These are phyloP conservation scores for Clavariopsis aquatica DNA, from an alignment of 495 filamentous ascomycete genomes.

Conservation along the genomic window DNA sequence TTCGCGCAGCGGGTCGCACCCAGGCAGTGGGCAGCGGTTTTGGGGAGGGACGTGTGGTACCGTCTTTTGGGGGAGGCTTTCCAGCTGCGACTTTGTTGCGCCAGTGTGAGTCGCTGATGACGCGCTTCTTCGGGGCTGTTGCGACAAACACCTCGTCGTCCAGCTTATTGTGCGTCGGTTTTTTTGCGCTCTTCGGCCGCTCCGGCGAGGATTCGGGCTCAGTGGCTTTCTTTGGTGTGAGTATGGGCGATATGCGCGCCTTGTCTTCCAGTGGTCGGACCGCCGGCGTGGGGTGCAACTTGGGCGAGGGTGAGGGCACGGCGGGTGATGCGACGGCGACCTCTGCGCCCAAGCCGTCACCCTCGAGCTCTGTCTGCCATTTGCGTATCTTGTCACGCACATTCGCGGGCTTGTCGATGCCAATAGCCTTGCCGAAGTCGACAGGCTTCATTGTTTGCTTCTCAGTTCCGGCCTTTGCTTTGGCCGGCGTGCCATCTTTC, in stretches of 20 bases:
- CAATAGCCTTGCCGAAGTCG: constrained; percentile 39
- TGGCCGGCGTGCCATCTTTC: constrained; percentile 30
- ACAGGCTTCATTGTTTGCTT: constrained; percentile 31
- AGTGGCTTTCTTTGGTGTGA: constrained; percentile 14
- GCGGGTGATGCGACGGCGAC: constrained; percentile 14
- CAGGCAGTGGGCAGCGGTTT: constrained; percentile 36
- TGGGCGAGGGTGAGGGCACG: constrained; percentile 23
- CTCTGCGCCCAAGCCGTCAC: constrained; percentile 32
- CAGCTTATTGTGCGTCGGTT: constrained; percentile 35
- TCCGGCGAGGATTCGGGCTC: constrained; percentile 20
- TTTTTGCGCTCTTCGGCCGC: constrained; percentile 35
- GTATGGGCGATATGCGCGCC: constrained; percentile 6
- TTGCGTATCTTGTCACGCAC: constrained; percentile 40
- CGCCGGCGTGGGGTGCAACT: constrained; percentile 14
- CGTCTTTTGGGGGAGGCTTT: constrained; percentile 34
- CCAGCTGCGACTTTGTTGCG: constrained; percentile 28
- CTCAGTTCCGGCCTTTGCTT: constrained; percentile 7
- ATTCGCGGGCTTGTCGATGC: constrained; percentile 35
- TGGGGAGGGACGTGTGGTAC: constrained; percentile 14
- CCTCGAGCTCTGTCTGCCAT: constrained; percentile 39
- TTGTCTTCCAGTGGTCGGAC: constrained; percentile 13
- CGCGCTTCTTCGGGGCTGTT: constrained; percentile 48
- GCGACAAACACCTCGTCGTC: constrained; percentile 43
- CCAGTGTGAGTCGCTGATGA: constrained; percentile 51
- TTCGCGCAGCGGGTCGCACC: constrained; percentile 31